A percentile compares a stretch with the other conserved stretches of the same genome.
These are phyloP conservation scores for Ramalina intermedia DNA, from an alignment of 495 filamentous ascomycete genomes.

Conservation along the genomic window DNA sequence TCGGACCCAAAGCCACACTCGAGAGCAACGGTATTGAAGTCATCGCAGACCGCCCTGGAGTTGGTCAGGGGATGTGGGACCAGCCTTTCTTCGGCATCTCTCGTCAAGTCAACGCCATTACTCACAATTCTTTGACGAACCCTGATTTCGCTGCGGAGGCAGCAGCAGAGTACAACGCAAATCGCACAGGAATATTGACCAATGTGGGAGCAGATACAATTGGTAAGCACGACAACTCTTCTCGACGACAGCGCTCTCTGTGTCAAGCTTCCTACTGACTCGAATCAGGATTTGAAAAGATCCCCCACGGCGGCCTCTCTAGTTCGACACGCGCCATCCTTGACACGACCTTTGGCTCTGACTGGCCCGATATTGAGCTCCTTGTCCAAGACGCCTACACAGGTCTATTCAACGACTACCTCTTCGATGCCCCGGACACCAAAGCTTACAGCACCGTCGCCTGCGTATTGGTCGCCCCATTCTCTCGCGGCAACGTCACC, in stretches of 20 bases:
- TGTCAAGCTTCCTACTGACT: not conserved
- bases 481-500: slow-evolving; percentile 40
- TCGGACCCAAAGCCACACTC: slow-evolving; percentile 29
- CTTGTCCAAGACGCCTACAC: slow-evolving; percentile 17
- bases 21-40: slow-evolving; percentile 25
- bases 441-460: slow-evolving; percentile 33
- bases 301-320: not conserved
- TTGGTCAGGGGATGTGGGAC: slow-evolving; percentile 26
- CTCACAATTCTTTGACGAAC: not conserved
- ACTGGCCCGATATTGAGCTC: slow-evolving; percentile 37
- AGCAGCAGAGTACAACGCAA: not conserved
- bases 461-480: slow-evolving; percentile 29
- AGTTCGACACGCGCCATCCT: not conserved
- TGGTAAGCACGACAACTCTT: not conserved
- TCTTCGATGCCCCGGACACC: slow-evolving; percentile 18
- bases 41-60: slow-evolving; percentile 28
- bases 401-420: slow-evolving; percentile 1
- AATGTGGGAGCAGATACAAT: not conserved
- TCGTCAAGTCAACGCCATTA: not conserved
- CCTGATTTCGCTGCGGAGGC: not conserved
- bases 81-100: not conserved
- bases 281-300: slow-evolving; percentile 13
- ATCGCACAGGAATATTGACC: not conserved
- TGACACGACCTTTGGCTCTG: not conserved
- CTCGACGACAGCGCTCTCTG: no score